Percentiles rank a stretch among this genome's conserved stretches.
Conservation (phyloP, 768 basidiomycete species). For the Tylopilus vinaceipallidus region DNA sequence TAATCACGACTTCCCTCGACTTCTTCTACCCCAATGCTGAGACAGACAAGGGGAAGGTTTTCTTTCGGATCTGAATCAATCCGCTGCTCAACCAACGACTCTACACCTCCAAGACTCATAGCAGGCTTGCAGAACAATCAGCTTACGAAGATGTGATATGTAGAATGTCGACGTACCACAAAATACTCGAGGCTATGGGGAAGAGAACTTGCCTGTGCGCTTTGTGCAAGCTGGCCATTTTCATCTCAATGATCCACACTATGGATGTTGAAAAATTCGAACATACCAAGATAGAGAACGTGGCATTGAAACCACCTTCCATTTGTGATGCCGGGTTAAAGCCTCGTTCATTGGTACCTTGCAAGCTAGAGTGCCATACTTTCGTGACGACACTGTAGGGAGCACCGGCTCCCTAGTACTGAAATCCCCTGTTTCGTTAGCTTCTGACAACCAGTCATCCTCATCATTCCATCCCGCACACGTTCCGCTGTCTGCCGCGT, state of each 20-base stretch:
- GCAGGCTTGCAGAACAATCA: slow-evolving; percentile 52
- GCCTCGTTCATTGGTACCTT: slow-evolving; percentile 55
- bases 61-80: slow-evolving; percentile 54
- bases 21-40: slow-evolving; percentile 86
- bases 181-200: slow-evolving; percentile 66
- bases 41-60: slow-evolving; percentile 65
- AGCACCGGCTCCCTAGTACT: no score
- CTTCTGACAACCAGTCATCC: no score
- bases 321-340: slow-evolving; percentile 68
- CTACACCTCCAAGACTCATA: slow-evolving; percentile 84
- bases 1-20: slow-evolving; percentile 48
- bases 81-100: slow-evolving; percentile 79
- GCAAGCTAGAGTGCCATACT: slow-evolving; percentile 80
- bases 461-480: no score
- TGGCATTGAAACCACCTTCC: slow-evolving; percentile 76
- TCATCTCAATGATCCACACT: background rate
- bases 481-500: no score
- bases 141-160: background rate
- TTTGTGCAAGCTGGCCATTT: slow-evolving; percentile 45
- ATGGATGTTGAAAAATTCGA: background rate
- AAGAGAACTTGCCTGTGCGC: slow-evolving; percentile 53
- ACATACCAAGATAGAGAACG: slow-evolving; percentile 66
- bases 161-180: slow-evolving; percentile 48
- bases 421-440: no score
- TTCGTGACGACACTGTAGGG: slow-evolving; percentile 62